These are phyloP conservation scores for Aspergillus incahuasiensis DNA, from an alignment of 495 filamentous ascomycete genomes.

Conservation along the genomic window DNA sequence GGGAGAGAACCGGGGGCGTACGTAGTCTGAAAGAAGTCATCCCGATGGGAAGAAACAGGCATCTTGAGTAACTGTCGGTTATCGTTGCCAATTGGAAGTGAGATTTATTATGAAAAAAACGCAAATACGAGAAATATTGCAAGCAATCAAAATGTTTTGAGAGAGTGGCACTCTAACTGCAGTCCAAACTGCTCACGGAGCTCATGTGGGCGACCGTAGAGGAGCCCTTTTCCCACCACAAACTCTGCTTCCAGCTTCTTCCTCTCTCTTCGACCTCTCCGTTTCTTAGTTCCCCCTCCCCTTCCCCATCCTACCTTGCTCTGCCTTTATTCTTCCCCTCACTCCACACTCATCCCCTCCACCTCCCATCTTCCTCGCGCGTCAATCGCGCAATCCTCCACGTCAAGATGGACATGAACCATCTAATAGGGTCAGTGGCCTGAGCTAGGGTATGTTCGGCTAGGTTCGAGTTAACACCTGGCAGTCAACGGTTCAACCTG, in stretches of 20 bases:
- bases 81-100: background rate
- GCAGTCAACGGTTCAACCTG: constrained; percentile 55
- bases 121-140: background rate
- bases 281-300: constrained; percentile 21
- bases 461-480: constrained; percentile 44
- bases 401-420: constrained; percentile 50
- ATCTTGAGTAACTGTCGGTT: constrained; percentile 31
- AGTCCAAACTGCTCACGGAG: constrained; percentile 31
- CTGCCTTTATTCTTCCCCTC: constrained; percentile 5
- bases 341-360: constrained; percentile 14
- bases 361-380: constrained; percentile 19
- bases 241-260: constrained; percentile 20
- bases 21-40: constrained; percentile 89
- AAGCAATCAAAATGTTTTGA: background rate
- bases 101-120: background rate
- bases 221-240: constrained; percentile 32
- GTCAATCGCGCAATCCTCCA: constrained; percentile 33
- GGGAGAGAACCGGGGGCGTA: constrained; percentile 33
- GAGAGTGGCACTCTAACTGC: background rate
- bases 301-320: constrained; percentile 6
- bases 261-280: constrained; percentile 18
- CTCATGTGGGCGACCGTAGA: constrained; percentile 37
- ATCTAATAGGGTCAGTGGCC: constrained; percentile 48
- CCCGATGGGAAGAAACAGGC: constrained; percentile 60
- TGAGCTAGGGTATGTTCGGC: constrained; percentile 38